Base-by-base conservation (phyloP, 2,329 filamentous ascomycete species). In the Cladorrhinum sp. region DNA sequence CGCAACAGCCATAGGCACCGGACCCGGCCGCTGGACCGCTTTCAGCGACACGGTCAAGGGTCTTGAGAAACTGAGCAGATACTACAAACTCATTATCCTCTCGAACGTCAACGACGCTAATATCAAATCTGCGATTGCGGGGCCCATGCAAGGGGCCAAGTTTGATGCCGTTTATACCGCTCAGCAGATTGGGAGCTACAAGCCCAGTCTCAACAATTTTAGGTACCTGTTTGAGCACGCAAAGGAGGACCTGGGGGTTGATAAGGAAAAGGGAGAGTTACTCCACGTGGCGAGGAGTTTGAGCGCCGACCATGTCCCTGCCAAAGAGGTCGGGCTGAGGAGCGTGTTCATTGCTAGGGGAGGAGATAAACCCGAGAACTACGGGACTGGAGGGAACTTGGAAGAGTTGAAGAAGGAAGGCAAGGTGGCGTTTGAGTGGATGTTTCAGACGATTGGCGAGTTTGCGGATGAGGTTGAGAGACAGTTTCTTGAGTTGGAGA, bases 121-220 rank as follows among this genome's bases (percentile, higher is more conserved):
- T 62, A 74, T 77, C 56, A 64, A 66, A 1, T 71, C 67, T 1
- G 74, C 74, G 0, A 61, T 70, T 2, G 60, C 49, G 3, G 68
- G 67, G 18, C 73, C 72, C 24, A 74, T 91, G 12, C 70, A 75
- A 18, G 81, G 79, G 0, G 78, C 83, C 2, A 54, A 52, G 8
- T 80, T 91, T 68, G 87, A 89, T 67, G 80, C 81, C 12, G 77
- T 90, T 23, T 85, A 88, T 72, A 91, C 88, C 2, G 89, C 89
- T 1, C 78, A 92, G 73, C 83, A 89, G 50, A 84, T 92, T 57
- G 88, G 89, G 1, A 80, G 77, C 6, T 92, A 92, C 72, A 92
- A 92, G 76, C 90, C 90, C 82, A 4, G 4, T 63, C 70, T 74
- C 39, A 71, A 71, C 26, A 91, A 91, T 68, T 92, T 92, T 65